Evolutionary conservation across 1,284 basidiomycete genomes (phyloP).

Genomic region (Microstroma glucosiphilum): DNA sequence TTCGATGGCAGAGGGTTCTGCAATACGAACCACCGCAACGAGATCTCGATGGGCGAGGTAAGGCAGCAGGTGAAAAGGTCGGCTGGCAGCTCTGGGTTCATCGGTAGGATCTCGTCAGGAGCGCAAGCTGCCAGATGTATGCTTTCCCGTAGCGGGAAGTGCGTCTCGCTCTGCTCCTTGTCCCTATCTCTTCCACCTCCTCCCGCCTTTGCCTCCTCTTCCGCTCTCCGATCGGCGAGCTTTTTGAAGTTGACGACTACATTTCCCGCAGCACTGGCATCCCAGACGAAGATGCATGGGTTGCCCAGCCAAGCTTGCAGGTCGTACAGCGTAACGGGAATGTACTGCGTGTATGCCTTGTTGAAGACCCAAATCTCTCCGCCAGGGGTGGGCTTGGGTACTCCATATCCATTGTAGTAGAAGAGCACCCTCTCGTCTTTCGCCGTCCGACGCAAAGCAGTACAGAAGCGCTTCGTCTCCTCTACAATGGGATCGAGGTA

Average conservation of each 20-base stretch:
- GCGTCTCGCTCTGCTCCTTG: constrained; percentile 28
- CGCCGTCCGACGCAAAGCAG: constrained; percentile 74
- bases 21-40: constrained; percentile 86
- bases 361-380: constrained; percentile 99
- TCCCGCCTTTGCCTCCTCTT: constrained; percentile 57
- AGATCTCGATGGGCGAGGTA: constrained; percentile 96
- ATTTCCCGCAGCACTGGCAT: constrained; percentile 91
- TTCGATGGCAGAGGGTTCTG: constrained; percentile 64
- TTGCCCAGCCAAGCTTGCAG: constrained; percentile 76
- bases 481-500: constrained; percentile 92
- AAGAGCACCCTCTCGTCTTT: constrained; percentile 91
- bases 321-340: constrained; percentile 88
- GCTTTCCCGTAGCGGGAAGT: constrained; percentile 71
- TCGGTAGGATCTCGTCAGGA: constrained; percentile 83
- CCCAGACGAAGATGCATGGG: constrained; percentile 97
- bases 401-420: constrained; percentile 98
- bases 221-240: constrained; percentile 77
- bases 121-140: constrained; percentile 93
- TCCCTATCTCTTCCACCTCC: constrained; percentile 17
- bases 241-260: constrained; percentile 84
- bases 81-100: constrained; percentile 91
- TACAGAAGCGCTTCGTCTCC: constrained; percentile 84
- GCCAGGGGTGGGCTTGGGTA: constrained; percentile 90
- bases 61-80: constrained; percentile 96
- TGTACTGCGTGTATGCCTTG: constrained; percentile 94